These are phyloP conservation scores for Setomelanomma holmii DNA, from an alignment of 2,329 filamentous ascomycete genomes.

Conservation along the genomic window DNA sequence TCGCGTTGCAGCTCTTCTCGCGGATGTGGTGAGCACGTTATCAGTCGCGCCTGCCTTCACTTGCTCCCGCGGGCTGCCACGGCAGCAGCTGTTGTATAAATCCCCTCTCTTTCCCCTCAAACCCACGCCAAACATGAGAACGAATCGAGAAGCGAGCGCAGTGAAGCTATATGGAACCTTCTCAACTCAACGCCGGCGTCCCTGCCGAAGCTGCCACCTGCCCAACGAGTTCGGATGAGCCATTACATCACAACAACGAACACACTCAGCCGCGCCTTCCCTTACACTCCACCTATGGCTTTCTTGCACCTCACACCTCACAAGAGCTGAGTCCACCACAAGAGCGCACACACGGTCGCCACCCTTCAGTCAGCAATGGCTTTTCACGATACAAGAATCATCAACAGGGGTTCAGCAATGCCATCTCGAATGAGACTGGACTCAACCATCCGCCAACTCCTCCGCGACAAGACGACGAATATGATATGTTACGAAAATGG, in stretches of 20 bases:
- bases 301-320: neutral
- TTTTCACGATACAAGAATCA: neutral
- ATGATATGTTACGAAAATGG: neutral
- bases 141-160: neutral
- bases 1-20: neutral
- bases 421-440: neutral
- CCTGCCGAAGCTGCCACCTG: neutral
- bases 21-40: slow-evolving; percentile 1
- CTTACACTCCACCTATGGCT: neutral
- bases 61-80: neutral
- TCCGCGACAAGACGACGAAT: neutral
- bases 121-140: neutral
- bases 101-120: neutral
- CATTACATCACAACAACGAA: neutral
- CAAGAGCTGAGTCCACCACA: neutral
- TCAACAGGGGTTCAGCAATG: neutral
- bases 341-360: neutral
- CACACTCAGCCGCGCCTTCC: neutral
- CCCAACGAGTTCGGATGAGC: neutral
- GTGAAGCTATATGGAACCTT: neutral
- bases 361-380: neutral
- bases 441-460: neutral
- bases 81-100: neutral
- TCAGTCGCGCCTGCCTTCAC: neutral
- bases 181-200: neutral